Percentiles rank a stretch among this genome's conserved stretches.
Conservation (phyloP, 192 early-diverging fungal genomes). For the Dissophora ornata region DNA sequence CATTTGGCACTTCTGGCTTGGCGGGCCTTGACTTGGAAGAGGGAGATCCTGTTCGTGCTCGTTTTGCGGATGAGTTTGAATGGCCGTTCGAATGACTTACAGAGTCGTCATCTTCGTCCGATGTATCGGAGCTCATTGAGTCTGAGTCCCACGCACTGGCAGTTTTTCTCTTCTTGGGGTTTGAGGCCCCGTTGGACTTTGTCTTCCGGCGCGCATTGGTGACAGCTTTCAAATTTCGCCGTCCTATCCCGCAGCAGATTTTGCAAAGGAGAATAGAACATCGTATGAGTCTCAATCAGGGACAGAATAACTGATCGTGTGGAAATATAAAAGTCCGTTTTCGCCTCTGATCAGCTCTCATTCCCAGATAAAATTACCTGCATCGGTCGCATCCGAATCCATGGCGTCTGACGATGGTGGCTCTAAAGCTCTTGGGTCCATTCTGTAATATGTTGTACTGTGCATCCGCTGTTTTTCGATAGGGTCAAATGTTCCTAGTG, state of each 20-base stretch:
- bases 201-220: conserved; percentile 28
- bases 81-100: not conserved
- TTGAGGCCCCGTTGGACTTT: conserved; percentile 2
- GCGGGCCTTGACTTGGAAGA: conserved; percentile 5
- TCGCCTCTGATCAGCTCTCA: too few species aligned
- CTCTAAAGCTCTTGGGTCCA: conserved; percentile 24
- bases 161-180: conserved; percentile 11
- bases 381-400: conserved; percentile 2
- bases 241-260: too few species aligned
- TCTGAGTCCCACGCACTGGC: conserved; percentile 25
- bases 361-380: conserved; percentile 15
- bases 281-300: too few species aligned
- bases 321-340: too few species aligned
- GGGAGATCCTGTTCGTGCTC: conserved; percentile 36
- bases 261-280: not conserved
- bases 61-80: conserved; percentile 17
- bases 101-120: conserved; percentile 1
- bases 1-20: conserved; percentile 31
- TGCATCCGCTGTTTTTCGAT: conserved; percentile 47
- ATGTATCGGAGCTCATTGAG: conserved; percentile 35
- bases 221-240: conserved; percentile 8
- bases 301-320: too few species aligned
- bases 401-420: conserved; percentile 11
- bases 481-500: conserved; percentile 44
- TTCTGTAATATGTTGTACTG: conserved; percentile 44